A percentile compares a stretch with the other conserved stretches of the same genome.
phyloP scores from a whole-genome alignment of 2,329 filamentous ascomycete genomes.

The Sporothrix globosa region DNA sequence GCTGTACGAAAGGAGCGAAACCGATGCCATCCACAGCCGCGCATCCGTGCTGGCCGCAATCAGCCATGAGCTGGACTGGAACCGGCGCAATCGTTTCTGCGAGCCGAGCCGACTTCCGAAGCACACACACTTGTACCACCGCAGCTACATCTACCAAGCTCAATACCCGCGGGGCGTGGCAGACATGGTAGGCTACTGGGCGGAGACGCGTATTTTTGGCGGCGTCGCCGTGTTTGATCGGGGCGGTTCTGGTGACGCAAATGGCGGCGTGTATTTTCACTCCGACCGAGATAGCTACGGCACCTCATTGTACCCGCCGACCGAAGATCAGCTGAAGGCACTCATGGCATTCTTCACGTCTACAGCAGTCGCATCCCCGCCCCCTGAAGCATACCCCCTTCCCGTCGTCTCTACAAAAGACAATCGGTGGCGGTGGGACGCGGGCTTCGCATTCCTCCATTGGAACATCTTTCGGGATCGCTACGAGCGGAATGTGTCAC shows the following conservation, averaged over 20 bases:
- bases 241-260: background rate
- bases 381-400: background rate
- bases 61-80: background rate
- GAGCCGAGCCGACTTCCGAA: background rate
- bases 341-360: background rate
- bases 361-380: too few relatives aligned
- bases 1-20: background rate
- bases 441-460: background rate
- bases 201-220: background rate
- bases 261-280: background rate
- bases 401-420: background rate
- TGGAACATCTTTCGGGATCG: conserved; percentile 5
- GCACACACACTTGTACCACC: background rate
- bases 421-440: background rate
- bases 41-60: background rate
- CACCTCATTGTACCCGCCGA: background rate
- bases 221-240: background rate
- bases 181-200: background rate
- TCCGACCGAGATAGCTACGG: background rate
- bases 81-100: too few relatives aligned
- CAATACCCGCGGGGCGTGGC: background rate
- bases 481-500: background rate
- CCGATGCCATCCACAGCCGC: background rate
- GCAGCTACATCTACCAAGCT: background rate
- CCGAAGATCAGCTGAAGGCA: background rate